Percentiles rank a stretch among this genome's conserved stretches.
Conservation (phyloP, 106 monocot genomes). For the Apostasia shenzhenica region DNA sequence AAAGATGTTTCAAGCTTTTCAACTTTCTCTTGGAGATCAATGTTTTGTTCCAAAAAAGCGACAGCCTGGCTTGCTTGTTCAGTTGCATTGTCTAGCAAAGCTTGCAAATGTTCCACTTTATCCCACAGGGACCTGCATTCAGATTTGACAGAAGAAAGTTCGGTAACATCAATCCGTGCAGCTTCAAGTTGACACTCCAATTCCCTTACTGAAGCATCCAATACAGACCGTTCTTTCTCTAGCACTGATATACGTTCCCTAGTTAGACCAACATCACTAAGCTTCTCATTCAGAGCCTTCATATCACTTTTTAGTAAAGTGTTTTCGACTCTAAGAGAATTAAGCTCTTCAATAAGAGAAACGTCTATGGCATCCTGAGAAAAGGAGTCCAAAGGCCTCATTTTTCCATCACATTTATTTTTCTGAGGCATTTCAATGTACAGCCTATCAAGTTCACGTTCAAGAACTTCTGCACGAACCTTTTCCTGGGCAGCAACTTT, state of each 20-base stretch:
- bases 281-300: slow-evolving; percentile 40
- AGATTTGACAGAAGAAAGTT: slow-evolving; percentile 25
- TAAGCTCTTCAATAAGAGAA: slow-evolving; percentile 40
- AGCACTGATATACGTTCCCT: slow-evolving; percentile 29
- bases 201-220: slow-evolving; percentile 32
- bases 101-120: slow-evolving; percentile 53
- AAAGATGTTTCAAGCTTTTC: slow-evolving; percentile 50
- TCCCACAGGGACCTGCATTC: slow-evolving; percentile 40
- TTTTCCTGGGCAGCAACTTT: slow-evolving; percentile 48
- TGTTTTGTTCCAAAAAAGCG: slow-evolving; percentile 31
- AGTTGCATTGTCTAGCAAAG: slow-evolving; percentile 37
- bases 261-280: slow-evolving; percentile 32
- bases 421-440: slow-evolving; percentile 30
- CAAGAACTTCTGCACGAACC: slow-evolving; percentile 36
- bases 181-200: slow-evolving; percentile 35
- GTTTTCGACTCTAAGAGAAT: slow-evolving; percentile 47
- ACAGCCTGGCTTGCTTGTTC: slow-evolving; percentile 34
- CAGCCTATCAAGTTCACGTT: slow-evolving; percentile 31
- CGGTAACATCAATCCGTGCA: slow-evolving; percentile 36
- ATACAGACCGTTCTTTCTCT: slow-evolving; percentile 48
- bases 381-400: slow-evolving; percentile 18
- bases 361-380: slow-evolving; percentile 7
- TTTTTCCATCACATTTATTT: slow-evolving; percentile 19
- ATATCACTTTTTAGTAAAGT: slow-evolving; percentile 39
- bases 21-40: slow-evolving; percentile 50